Evolutionary conservation across 345 rosid genomes (phyloP), one percentile per base, ranked within the genome.

Genomic region (Eucalyptus microcorys): DNA sequence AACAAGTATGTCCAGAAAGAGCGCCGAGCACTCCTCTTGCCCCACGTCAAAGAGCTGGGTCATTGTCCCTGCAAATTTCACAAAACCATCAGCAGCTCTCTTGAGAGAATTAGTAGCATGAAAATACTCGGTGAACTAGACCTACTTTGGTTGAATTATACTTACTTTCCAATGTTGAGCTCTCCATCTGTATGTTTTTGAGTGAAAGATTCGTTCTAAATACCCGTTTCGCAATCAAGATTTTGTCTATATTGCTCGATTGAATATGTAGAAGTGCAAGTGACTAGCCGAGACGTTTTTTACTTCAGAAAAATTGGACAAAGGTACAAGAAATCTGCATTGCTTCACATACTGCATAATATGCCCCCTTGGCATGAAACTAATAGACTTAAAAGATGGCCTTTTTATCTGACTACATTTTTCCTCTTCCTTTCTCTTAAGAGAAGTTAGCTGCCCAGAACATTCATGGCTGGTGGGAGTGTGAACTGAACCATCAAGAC

Each of bases 1-100:
- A 91, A 91, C 89, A 96, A 81, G 91, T 97, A 96, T 76, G 98
- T 96, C 99, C 99, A 97, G 64, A 97, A 94, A 95, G 89, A 97
- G 95, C 49, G 96, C 97, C 15, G 99, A 95, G 61, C 97, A 96
- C 91, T 97, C 99, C 88, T 97, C 98, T 95, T 97, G 97, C 5
- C 94, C 99, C 87, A 96, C 98, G 92, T 95, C 94, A 89, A 93
- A 95, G 85, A 96, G 91, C 87, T 95, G 96, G 12, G 99, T 91
- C 98, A 96, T 95, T 14, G 99, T 97, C 49, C 99, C 96, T 95
- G 95, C 88, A 90, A 10, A 43, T 34, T 55, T 47, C 50, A 86
- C 83, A 37, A 37, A 37, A 21, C 47, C 7, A 42, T 76, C 83
- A 37, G 83, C 45, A 76, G 14, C 45, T 71, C 22, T 71, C 83